These are phyloP conservation scores for Claviceps citrina DNA, from an alignment of 2,329 filamentous ascomycete genomes.

Conservation along the genomic window DNA sequence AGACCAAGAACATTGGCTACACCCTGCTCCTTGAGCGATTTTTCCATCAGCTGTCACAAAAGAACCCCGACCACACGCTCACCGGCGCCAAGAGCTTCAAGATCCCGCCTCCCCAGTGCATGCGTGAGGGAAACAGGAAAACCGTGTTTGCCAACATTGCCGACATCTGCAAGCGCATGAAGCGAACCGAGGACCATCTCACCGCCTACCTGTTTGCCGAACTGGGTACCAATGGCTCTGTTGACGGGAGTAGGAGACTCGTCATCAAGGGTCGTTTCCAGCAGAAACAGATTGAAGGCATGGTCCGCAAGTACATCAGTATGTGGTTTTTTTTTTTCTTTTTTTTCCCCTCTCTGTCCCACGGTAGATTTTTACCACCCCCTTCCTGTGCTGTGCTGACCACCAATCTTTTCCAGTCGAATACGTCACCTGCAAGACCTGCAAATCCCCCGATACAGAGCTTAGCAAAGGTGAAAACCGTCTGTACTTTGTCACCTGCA, in stretches of 20 bases:
- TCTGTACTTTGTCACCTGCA: constrained; percentile 97
- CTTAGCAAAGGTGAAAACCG: constrained; percentile 98
- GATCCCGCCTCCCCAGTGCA: constrained; percentile 94
- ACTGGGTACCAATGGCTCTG: constrained; percentile 90
- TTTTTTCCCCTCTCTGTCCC: neutral
- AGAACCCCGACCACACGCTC: constrained; percentile 89
- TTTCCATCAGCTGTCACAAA: constrained; percentile 85
- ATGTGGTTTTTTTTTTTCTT: constrained; percentile 22
- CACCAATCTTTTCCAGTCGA: constrained; percentile 47
- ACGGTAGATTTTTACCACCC: no score
- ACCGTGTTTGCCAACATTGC: constrained; percentile 98
- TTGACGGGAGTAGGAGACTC: constrained; percentile 79
- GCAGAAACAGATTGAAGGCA: constrained; percentile 98
- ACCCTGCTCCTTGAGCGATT: constrained; percentile 75
- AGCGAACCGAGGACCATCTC: constrained; percentile 94
- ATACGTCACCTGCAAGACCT: constrained; percentile 98
- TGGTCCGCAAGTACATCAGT: constrained; percentile 89
- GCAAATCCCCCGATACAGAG: constrained; percentile 84
- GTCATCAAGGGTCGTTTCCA: constrained; percentile 99
- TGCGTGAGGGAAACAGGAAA: constrained; percentile 99
- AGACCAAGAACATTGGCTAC: constrained; percentile 66
- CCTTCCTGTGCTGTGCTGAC: neutral
- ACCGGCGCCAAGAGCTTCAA: constrained; percentile 92
- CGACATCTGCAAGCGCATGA: constrained; percentile 99
- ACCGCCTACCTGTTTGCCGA: constrained; percentile 95